These are phyloP conservation scores for Zoysia pacifica DNA, from an alignment of 176 grass and related monocot species.

Conservation along the genomic window DNA sequence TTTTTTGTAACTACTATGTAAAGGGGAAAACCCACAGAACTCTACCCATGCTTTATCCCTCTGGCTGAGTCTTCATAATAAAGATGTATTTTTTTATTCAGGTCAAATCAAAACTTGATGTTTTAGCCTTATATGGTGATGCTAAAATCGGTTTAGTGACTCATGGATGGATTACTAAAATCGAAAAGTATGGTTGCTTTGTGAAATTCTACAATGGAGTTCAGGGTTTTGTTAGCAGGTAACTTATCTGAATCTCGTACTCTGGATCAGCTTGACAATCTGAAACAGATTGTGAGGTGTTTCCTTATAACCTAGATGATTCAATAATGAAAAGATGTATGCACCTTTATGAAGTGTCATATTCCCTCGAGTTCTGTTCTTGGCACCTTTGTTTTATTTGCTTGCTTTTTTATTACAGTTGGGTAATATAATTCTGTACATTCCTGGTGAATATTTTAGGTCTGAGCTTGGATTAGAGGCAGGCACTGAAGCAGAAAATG, in stretches of 20 bases:
- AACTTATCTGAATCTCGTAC: slow-evolving; percentile 29
- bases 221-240: slow-evolving; percentile 90
- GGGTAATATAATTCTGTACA: slow-evolving; percentile 23
- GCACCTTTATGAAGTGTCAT: not conserved
- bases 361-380: not conserved
- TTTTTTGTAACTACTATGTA: slow-evolving; percentile 22
- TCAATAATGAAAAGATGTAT: not conserved
- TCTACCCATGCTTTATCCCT: slow-evolving; percentile 22
- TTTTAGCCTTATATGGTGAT: slow-evolving; percentile 83
- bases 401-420: not conserved
- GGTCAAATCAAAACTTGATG: slow-evolving; percentile 95
- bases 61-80: not conserved
- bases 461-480: slow-evolving; percentile 86
- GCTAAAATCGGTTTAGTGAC: slow-evolving; percentile 78
- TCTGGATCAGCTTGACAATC: not conserved
- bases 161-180: slow-evolving; percentile 98
- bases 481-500: slow-evolving; percentile 73
- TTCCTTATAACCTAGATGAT: not conserved
- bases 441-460: slow-evolving; percentile 45
- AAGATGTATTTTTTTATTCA: slow-evolving; percentile 33
- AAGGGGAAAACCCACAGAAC: not conserved
- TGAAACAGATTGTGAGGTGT: not conserved
- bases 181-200: slow-evolving; percentile 94
- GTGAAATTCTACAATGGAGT: slow-evolving; percentile 93
- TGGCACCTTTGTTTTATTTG: slow-evolving; percentile 10